Evolutionary conservation across 2,329 filamentous ascomycete species (phyloP), one percentile per base, ranked within the genome.

Genomic region (Cadophora luteo-olivacea): DNA sequence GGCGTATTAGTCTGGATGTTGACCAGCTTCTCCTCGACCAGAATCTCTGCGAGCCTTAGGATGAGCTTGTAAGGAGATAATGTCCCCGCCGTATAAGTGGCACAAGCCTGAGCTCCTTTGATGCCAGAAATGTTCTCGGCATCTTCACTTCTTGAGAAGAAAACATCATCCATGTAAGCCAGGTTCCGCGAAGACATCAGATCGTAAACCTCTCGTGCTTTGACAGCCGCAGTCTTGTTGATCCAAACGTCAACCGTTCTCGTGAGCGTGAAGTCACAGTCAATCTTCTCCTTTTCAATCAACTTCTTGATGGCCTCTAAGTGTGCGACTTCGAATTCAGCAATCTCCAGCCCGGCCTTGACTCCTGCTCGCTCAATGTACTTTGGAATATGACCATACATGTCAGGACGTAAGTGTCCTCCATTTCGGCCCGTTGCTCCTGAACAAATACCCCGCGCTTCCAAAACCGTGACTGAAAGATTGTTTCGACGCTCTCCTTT

Each of bases 21-120:
- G 67, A 86, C 78, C 54, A 32, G 22, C 4, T 75, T 78, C 8
- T 79, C 81, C 8, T 78, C 75, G 11, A 83, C 79, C 8, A 86
- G 75, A 0, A 84, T 79, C 63, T 83, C 79, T 1, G 89, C 76
- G 0, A 88, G 81, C 62, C 82, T 82, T 0, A 84, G 79, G 3
- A 89, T 82, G 22, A 89, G 80, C 72, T 89, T 90, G 76, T 89
- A 89, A 1, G 87, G 87, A 83, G 84, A 87, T 29, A 87, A 24
- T 16, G 66, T 65, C 0, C 64, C 75, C 12, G 75, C 74, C 24
- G 72, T 72, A 55, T 71, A 76, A 4, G 72, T 67, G 14, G 67
- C 68, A 38, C 71, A 74, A 12, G 61, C 70, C 49, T 66, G 65
- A 0, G 73, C 73, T 16, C 73, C 74, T 61, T 76, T 76, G 4